These are phyloP conservation scores for Colletotrichum lindemuthianum DNA, from an alignment of 2,329 filamentous ascomycete species.

Conservation along the genomic window DNA sequence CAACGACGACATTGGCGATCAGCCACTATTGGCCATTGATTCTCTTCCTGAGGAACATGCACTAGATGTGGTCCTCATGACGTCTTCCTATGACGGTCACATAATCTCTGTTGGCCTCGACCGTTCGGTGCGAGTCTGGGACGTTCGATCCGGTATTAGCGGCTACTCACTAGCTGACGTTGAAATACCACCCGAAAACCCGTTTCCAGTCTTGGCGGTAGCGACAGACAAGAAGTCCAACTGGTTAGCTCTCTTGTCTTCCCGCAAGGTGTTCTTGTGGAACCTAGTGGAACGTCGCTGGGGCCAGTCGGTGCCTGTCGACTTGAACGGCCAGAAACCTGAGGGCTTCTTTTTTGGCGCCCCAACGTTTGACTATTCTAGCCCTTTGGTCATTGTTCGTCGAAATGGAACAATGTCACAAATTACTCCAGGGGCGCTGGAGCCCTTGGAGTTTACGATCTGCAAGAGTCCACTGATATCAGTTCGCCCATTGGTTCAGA, in stretches of 20 bases:
- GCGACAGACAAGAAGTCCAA: conserved; percentile 72
- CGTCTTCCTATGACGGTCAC: conserved; percentile 70
- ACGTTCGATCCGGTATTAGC: conserved; percentile 57
- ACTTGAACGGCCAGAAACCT: conserved; percentile 67
- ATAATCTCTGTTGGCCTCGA: conserved; percentile 78
- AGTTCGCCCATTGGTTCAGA: conserved; percentile 57
- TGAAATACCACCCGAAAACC: conserved; percentile 52
- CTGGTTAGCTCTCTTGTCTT: conserved; percentile 74
- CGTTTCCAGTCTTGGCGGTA: conserved; percentile 70
- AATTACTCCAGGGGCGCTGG: conserved; percentile 58
- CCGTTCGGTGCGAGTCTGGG: conserved; percentile 73
- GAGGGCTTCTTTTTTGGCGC: conserved; percentile 72
- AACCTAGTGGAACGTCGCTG: conserved; percentile 66
- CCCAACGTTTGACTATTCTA: conserved; percentile 47
- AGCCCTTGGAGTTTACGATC: conserved; percentile 56
- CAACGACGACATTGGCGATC: conserved; percentile 57
- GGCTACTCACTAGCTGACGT: conserved; percentile 55
- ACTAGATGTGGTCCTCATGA: conserved; percentile 75
- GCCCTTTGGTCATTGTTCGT: conserved; percentile 69
- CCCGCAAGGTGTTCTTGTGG: conserved; percentile 70
- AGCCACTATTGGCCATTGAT: conserved; percentile 66
- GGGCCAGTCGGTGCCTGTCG: conserved; percentile 63
- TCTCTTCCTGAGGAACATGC: conserved; percentile 71
- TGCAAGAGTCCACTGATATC: conserved; percentile 64
- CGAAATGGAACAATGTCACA: conserved; percentile 72